Conservation (phyloP, 495 filamentous ascomycete genomes). For the Neurospora intermedia region DNA sequence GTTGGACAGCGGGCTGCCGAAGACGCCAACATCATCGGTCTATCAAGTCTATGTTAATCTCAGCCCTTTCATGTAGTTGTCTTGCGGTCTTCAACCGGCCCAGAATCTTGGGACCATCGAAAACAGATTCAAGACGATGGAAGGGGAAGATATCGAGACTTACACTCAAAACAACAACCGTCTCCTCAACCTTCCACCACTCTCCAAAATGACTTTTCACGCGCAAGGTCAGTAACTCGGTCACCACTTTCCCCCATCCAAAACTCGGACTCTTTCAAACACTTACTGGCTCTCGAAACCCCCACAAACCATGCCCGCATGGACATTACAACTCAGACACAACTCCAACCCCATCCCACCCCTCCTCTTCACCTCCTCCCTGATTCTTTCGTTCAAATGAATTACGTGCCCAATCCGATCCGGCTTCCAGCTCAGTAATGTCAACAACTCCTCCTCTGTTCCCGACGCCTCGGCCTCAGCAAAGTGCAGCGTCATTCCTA, state of each 20-base stretch:
- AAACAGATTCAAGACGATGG: background rate
- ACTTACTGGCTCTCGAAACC: slow-evolving; percentile 52
- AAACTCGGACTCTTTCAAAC: background rate
- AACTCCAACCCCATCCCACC: slow-evolving; percentile 54
- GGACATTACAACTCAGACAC: slow-evolving; percentile 73
- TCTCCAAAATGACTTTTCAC: slow-evolving; percentile 20
- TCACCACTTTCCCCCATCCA: background rate
- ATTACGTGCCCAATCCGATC: slow-evolving; percentile 74
- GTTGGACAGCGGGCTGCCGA: slow-evolving; percentile 67
- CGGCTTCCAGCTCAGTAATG: slow-evolving; percentile 53
- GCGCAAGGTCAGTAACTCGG: background rate
- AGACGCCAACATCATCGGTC: slow-evolving; percentile 85
- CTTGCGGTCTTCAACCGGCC: background rate
- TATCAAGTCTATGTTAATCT: slow-evolving; percentile 18
- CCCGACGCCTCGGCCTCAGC: slow-evolving; percentile 51
- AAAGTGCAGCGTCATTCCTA: slow-evolving; percentile 69
- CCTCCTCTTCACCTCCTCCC: slow-evolving; percentile 41
- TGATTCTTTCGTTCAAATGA: slow-evolving; percentile 49
- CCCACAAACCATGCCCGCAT: slow-evolving; percentile 59
- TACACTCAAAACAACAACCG: slow-evolving; percentile 29
- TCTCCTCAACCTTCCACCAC: slow-evolving; percentile 27
- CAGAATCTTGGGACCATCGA: background rate
- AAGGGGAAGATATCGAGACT: slow-evolving; percentile 1
- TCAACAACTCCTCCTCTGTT: slow-evolving; percentile 45
- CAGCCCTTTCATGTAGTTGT: background rate